Base-by-base conservation (phyloP, 2,329 filamentous ascomycete genomes). In the Claviceps pusilla region DNA sequence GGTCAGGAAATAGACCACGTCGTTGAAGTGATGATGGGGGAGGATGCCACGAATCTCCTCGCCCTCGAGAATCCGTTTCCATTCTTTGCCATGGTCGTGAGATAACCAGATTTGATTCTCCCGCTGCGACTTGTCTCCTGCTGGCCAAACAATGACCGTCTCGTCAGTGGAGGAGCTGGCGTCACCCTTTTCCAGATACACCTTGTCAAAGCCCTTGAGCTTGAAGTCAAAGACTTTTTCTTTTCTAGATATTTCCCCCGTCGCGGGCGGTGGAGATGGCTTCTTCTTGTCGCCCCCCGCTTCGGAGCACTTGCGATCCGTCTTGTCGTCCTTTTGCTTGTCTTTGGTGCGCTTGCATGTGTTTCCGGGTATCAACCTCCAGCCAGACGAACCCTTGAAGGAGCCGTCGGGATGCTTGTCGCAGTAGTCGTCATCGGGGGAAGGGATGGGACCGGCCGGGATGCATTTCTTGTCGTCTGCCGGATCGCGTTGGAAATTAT, bases 371-470 rank as follows among this genome's bases (percentile, higher is more conserved):
- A 98, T 97, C 60, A 91, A 77, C 56, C 91, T 83, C 80, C 89
- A 98, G 31, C 93, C 93, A 35, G 90, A 95, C 3, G 86, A 86
- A 12, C 89, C 93, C 69, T 78, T 83, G 70, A 89, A 98, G 2
- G 75, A 89, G 56, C 85, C 84, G 9, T 83, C 79, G 3, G 78
- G 74, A 41, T 72, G 73, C 2, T 73, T 67, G 64, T 86, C 80
- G 69, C 93, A 98, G 33, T 79, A 77, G 7, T 81, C 87, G 49
- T 14, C 12, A 7, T 86, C 77, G 0, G 90, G 89, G 2, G 82
- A 73, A 2, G 74, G 66, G 47, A 95, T 67, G 3, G 78, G 73
- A 0, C 80, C 82, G 31, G 76, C 78, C 7, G 79, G 76, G 29
- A 82, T 74, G 65, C 93, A 97, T 57, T 84, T 76, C 51, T 78